Conservation (phyloP, 2,329 filamentous ascomycete genomes). For the Magnaporthales sp. region DNA sequence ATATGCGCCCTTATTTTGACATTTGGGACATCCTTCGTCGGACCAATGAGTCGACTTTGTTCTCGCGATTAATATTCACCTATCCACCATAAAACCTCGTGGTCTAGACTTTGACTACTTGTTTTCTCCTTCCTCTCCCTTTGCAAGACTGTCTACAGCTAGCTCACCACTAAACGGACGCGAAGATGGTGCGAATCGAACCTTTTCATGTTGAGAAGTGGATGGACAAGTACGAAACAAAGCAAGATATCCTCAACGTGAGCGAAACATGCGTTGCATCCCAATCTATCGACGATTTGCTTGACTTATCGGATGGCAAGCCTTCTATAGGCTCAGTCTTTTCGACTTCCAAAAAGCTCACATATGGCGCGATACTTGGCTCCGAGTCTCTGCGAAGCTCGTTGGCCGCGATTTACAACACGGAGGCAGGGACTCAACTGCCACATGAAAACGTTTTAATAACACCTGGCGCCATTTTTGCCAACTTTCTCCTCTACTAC, state of each 20-base stretch:
- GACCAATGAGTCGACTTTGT: neutral
- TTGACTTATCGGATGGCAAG: conserved; percentile 48
- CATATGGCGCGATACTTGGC: conserved; percentile 66
- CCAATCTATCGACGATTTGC: conserved; percentile 61
- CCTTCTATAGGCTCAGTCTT: conserved; percentile 24
- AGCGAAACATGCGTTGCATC: conserved; percentile 74
- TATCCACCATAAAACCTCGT: no score
- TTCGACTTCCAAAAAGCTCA: conserved; percentile 46
- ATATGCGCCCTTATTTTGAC: neutral
- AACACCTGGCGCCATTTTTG: conserved; percentile 71
- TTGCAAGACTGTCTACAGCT: neutral
- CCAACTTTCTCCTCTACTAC: conserved; percentile 77
- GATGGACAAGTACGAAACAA: conserved; percentile 54
- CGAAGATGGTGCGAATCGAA: conserved; percentile 36
- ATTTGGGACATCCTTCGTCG: neutral
- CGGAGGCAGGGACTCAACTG: neutral
- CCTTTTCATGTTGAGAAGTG: conserved; percentile 65
- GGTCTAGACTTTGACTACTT: neutral
- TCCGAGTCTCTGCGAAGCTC: conserved; percentile 54
- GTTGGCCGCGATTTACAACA: conserved; percentile 49
- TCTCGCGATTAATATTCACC: no score
- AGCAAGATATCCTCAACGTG: conserved; percentile 55
- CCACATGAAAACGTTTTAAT: conserved; percentile 65
- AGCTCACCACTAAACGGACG: neutral
- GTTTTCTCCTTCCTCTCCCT: neutral